Base-by-base conservation (phyloP, 805 yeast species). In the Blastobotrys chiropterorum region DNA sequence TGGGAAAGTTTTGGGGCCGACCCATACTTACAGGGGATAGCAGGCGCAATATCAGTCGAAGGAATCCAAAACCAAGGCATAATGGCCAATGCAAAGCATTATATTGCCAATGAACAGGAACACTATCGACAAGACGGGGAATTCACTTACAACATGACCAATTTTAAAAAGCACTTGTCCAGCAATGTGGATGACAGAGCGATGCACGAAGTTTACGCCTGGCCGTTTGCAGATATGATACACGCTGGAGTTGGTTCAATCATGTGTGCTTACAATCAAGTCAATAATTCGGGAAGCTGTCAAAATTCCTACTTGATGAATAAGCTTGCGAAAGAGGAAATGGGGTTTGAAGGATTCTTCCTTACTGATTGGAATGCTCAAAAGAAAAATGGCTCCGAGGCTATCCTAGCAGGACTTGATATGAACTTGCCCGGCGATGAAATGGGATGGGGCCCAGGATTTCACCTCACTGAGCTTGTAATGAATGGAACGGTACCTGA, bases 351-450 rank as follows among this genome's bases (percentile, higher is more conserved):
- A 66, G 86, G 86, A 0, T 81, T 79, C 62, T 81, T 81, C 15
- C 75, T 80, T 50, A 72, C 82, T 22, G 86, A 81, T 60, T 80
- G 85, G 83, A 79, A 78, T 14, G 85, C 82, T 2, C 46, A 38
- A 34, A 81, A 77, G 53, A 20, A 46, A 14, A 85, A 86, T 3
- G 79, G 80, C 3, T 71, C 73, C 48, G 73, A 82, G 0, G 81
- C 51, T 2, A 22, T 78, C 0, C 64, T 79, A 21, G 73, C 83
- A 1, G 87, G 87, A 2, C 65, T 80, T 38, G 86, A 82, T 64
- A 79, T 82, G 84, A 70, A 78, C 11, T 80, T 82, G 85, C 86
- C 86, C 0, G 87, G 87, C 44, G 76, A 74, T 56, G 80, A 79
- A 52, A 34, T 57, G 3, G 55, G 54, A 2, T 79, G 81, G 81